Conservation (phyloP, 768 basidiomycete species). For the Trametes coccinea region DNA sequence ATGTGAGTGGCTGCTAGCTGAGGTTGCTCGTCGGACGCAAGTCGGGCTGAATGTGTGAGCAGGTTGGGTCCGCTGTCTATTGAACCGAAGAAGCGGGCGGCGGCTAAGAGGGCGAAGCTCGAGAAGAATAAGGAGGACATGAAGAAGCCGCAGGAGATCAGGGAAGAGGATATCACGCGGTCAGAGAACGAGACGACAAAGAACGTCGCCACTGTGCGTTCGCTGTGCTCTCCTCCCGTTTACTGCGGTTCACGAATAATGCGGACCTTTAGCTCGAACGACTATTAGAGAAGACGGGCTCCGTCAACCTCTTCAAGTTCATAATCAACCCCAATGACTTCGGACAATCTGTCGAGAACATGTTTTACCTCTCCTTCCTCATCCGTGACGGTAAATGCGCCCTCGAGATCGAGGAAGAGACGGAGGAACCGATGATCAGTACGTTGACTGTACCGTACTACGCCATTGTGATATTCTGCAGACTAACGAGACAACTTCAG, state of each 20-base stretch:
- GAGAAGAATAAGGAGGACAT: constrained; percentile 73
- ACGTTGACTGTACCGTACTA: constrained; percentile 28
- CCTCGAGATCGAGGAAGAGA: constrained; percentile 60
- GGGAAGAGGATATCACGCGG: constrained; percentile 78
- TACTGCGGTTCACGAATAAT: not conserved
- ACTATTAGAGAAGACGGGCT: constrained; percentile 50
- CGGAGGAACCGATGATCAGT: constrained; percentile 77
- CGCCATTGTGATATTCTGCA: not conserved
- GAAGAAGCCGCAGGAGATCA: constrained; percentile 75
- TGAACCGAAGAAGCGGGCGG: constrained; percentile 76
- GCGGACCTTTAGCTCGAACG: constrained; percentile 51
- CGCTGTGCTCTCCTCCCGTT: not conserved
- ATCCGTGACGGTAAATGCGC: constrained; percentile 83
- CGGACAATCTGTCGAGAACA: constrained; percentile 93
- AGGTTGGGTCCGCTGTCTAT: constrained; percentile 92
- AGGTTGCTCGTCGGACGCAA: not conserved
- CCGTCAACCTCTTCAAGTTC: constrained; percentile 82
- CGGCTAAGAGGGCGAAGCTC: constrained; percentile 60
- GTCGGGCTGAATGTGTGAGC: constrained; percentile 20
- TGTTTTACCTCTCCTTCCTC: constrained; percentile 93
- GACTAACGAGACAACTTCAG: constrained; percentile 37
- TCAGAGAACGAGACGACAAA: constrained; percentile 89
- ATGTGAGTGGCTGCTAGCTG: constrained; percentile 57
- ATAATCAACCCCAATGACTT: constrained; percentile 89
- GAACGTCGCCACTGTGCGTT: constrained; percentile 71